Evolutionary conservation across 2,329 filamentous ascomycete genomes (phyloP).

Genomic region (Pleurostoma richardsiae): DNA sequence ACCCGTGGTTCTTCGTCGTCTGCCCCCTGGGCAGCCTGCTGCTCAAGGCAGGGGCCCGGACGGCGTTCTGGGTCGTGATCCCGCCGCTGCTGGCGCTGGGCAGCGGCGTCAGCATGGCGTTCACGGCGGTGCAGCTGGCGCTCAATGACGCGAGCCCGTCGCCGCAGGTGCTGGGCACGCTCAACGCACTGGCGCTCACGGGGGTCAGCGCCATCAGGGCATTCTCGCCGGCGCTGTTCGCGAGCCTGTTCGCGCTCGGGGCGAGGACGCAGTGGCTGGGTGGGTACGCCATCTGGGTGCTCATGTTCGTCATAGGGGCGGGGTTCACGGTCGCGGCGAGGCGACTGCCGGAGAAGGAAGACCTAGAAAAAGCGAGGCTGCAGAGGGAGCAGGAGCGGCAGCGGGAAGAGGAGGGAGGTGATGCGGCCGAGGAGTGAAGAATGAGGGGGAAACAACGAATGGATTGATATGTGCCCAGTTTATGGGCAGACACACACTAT

Average conservation of each 20-base stretch:
- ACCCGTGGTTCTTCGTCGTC: conserved; percentile 58
- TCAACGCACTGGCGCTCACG: conserved; percentile 67
- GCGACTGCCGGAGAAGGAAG: conserved; percentile 29
- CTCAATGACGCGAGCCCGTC: conserved; percentile 70
- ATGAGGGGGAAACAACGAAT: too few relatives aligned
- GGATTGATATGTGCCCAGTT: too few relatives aligned
- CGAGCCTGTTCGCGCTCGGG: conserved; percentile 64
- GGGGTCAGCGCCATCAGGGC: conserved; percentile 56
- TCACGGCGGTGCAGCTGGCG: conserved; percentile 67
- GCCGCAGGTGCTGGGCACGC: conserved; percentile 58
- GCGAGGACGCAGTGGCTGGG: conserved; percentile 54
- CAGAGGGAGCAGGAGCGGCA: conserved; percentile 1
- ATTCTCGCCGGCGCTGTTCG: conserved; percentile 60
- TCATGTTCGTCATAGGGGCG: conserved; percentile 36
- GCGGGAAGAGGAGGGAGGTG: not conserved
- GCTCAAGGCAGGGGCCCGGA: conserved; percentile 36
- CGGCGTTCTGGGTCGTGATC: conserved; percentile 52
- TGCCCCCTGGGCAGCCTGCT: conserved; percentile 53
- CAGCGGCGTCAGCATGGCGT: conserved; percentile 61
- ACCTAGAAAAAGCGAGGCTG: conserved; percentile 12
- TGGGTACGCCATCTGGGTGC: conserved; percentile 64
- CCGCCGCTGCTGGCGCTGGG: conserved; percentile 46
- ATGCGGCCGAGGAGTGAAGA: too few relatives aligned
- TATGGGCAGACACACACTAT: too few relatives aligned
- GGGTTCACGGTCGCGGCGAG: conserved; percentile 24